Evolutionary conservation across 495 filamentous ascomycete species (phyloP).

Genomic region (Entonaema liquescens): DNA sequence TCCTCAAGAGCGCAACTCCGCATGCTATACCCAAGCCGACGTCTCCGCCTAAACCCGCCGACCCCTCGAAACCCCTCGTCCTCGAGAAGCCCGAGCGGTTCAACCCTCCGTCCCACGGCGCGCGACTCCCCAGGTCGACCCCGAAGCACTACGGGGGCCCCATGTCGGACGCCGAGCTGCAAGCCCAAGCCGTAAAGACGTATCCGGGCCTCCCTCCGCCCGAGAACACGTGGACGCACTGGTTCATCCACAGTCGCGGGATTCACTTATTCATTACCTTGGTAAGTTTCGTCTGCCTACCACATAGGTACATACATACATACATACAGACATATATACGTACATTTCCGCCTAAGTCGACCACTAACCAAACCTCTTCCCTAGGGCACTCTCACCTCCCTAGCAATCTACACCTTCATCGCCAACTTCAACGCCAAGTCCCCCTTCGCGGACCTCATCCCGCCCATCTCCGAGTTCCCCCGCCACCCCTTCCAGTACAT

Average conservation of each 20-base stretch:
- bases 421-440: constrained; percentile 75
- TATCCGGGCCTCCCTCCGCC: constrained; percentile 87
- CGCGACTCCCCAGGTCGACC: constrained; percentile 57
- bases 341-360: no score
- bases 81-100: constrained; percentile 84
- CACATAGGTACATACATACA: not conserved
- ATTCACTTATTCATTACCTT: constrained; percentile 83
- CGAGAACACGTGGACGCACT: constrained; percentile 74
- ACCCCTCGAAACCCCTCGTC: constrained; percentile 59
- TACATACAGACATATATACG: no score
- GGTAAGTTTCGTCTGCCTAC: constrained; percentile 56
- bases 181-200: constrained; percentile 67
- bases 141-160: constrained; percentile 73
- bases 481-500: constrained; percentile 69
- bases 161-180: constrained; percentile 64
- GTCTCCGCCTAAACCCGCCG: constrained; percentile 22
- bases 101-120: constrained; percentile 83
- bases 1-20: not conserved
- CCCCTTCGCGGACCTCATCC: constrained; percentile 76
- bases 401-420: constrained; percentile 73
- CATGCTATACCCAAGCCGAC: constrained; percentile 10
- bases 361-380: not conserved
- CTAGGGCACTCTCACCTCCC: constrained; percentile 71
- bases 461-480: constrained; percentile 65
- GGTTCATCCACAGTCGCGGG: constrained; percentile 74